Percentiles rank a stretch among this genome's conserved stretches.
phyloP scores from a whole-genome alignment of 2,329 filamentous ascomycete species.

The Sarocladiaceae sp. region DNA sequence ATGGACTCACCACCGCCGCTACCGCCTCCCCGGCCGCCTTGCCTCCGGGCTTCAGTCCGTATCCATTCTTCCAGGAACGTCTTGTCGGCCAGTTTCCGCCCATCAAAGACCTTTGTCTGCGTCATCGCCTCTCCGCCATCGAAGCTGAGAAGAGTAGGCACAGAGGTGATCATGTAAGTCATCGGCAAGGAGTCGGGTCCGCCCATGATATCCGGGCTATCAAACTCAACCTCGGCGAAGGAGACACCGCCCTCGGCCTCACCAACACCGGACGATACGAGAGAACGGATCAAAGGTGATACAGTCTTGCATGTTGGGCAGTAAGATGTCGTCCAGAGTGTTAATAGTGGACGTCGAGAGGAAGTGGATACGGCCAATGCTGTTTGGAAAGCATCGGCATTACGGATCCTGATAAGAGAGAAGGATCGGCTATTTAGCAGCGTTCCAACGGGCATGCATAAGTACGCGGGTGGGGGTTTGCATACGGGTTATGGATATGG shows the following conservation, averaged over 20 bases:
- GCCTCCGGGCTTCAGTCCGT: constrained; percentile 42
- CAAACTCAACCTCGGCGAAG: constrained; percentile 52
- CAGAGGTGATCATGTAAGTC: constrained; percentile 53
- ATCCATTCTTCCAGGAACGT: constrained; percentile 52
- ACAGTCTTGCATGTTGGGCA: constrained; percentile 51
- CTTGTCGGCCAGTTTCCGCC: constrained; percentile 41
- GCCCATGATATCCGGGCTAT: constrained; percentile 53
- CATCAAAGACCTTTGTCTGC: constrained; percentile 45
- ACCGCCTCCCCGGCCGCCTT: constrained; percentile 39
- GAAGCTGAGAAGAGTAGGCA: constrained; percentile 56
- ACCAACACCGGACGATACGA: constrained; percentile 47
- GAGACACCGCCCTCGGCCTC: constrained; percentile 52
- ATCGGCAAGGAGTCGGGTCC: constrained; percentile 36
- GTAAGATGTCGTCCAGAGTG: constrained; percentile 57
- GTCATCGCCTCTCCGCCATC: constrained; percentile 49
- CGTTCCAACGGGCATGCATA: background rate
- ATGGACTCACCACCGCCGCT: constrained; percentile 27
- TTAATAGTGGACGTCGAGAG: constrained; percentile 51
- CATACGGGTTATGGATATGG: constrained; percentile 10
- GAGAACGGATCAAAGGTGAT: constrained; percentile 41
- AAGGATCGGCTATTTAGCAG: constrained; percentile 1
- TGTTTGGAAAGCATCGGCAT: constrained; percentile 48
- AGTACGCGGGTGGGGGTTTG: background rate
- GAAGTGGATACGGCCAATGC: constrained; percentile 53
- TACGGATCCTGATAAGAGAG: constrained; percentile 43